Percentiles rank a stretch among this genome's conserved stretches.
These are phyloP conservation scores for Nicotiana sylvestris DNA, from an alignment of 257 asterid genomes.

Conservation along the genomic window DNA sequence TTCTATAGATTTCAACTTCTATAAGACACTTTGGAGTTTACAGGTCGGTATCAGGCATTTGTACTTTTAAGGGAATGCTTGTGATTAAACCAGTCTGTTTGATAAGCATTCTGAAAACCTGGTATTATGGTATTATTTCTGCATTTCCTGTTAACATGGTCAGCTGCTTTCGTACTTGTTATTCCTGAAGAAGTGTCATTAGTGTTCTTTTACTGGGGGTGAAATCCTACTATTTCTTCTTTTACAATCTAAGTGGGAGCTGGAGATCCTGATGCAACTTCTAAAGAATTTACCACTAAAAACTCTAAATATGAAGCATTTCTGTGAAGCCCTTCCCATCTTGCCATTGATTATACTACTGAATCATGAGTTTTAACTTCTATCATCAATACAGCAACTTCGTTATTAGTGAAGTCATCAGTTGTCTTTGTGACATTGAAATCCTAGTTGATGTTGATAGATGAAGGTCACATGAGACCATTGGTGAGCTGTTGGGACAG, in stretches of 20 bases:
- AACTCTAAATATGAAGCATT: neutral
- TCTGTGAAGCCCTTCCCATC: neutral
- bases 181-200: neutral
- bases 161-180: neutral
- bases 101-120: neutral
- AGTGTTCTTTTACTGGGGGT: neutral
- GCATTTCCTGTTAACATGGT: neutral
- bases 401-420: neutral
- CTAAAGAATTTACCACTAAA: neutral
- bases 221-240: neutral
- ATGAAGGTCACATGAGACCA: neutral
- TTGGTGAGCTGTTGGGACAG: neutral
- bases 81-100: neutral
- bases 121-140: neutral
- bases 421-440: conserved; percentile 3
- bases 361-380: neutral
- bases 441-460: conserved; percentile 1
- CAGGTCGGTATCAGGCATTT: conserved; percentile 53
- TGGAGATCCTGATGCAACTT: neutral
- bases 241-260: neutral
- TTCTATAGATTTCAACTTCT: conserved; percentile 91
- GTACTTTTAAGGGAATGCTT: neutral
- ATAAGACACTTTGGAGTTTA: conserved; percentile 96
- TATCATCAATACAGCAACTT: neutral
- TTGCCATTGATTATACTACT: neutral